Evolutionary conservation across 441 rosid genomes (phyloP), one percentile per base, ranked within the genome.

Genomic region (Populus hybrid): DNA sequence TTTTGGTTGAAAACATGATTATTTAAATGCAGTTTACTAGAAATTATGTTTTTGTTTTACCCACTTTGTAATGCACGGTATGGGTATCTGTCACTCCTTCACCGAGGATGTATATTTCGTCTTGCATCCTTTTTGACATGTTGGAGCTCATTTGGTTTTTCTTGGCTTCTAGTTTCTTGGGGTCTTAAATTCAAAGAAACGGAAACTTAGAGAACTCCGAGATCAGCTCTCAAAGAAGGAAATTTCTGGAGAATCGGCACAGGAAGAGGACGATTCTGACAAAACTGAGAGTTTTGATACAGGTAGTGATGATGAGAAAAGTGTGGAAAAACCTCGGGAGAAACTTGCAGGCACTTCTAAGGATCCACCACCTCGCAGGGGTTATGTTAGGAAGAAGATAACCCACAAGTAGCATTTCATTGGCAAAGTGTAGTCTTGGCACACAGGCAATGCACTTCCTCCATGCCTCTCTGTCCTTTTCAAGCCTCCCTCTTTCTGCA

Each of bases 141-240:
- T 73, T 36, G 38, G 24, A 69, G 78, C 71, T 82, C 67, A 73
- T 73, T 71, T 30, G 21, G 4, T 18, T 21, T 77, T 79, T 36
- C 71, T 18, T 40, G 34, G 73, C 46, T 50, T 78, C 71, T 80
- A 95, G 98, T 93, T 95, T 77, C 78, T 91, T 77, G 85, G 79
- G 34, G 89, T 92, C 21, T 77, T 95, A 79, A 95, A 95, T 81
- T 81, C 97, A 64, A 95, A 92, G 90, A 95, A 95, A 82, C 84
- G 82, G 75, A 95, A 93, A 82, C 92, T 95, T 53, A 87, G 98
- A 80, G 95, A 87, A 75, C 90, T 91, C 77, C 91, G 91, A 67
- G 94, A 91, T 72, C 86, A 88, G 83, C 87, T 89, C 20, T 77
- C 81, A 23, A 86, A 87, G 74, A 83, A 79, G 79, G 85, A 82